phyloP scores from a whole-genome alignment of 2,329 filamentous ascomycete genomes.

The Neonectria hederae region DNA sequence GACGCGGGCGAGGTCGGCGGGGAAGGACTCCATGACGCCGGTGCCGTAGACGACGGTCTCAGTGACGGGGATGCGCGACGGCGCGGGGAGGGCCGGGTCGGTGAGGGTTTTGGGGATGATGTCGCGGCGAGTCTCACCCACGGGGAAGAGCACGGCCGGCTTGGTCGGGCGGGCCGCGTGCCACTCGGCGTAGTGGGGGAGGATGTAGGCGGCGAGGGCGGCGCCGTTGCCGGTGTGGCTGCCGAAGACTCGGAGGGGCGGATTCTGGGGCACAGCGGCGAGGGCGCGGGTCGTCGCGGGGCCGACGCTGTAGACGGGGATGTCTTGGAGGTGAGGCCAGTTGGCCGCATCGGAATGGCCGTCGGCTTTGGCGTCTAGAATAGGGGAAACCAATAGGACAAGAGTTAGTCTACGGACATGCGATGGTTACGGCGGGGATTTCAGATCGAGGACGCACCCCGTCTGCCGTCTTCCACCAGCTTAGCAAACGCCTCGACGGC shows the following conservation, averaged over 20 bases:
- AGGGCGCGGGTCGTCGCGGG: constrained; percentile 84
- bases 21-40: constrained; percentile 81
- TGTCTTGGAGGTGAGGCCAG: constrained; percentile 65
- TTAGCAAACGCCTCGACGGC: constrained; percentile 81
- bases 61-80: constrained; percentile 70
- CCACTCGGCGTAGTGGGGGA: constrained; percentile 75
- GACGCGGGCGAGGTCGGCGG: constrained; percentile 66
- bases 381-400: background rate
- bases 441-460: constrained; percentile 35
- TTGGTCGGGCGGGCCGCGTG: constrained; percentile 56
- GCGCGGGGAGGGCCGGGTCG: constrained; percentile 58
- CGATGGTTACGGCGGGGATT: background rate
- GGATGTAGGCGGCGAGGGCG: constrained; percentile 78
- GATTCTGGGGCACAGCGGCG: constrained; percentile 58
- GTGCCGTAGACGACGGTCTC: constrained; percentile 91
- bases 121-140: constrained; percentile 89
- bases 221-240: constrained; percentile 88
- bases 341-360: constrained; percentile 2
- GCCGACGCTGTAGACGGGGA: constrained; percentile 80
- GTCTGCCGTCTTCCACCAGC: constrained; percentile 65
- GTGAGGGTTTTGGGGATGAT: constrained; percentile 86
- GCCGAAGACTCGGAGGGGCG: constrained; percentile 74
- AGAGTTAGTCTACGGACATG: background rate
- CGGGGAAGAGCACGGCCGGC: constrained; percentile 81
- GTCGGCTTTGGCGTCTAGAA: constrained; percentile 23